Percentiles rank a stretch among this genome's conserved stretches.
phyloP scores from a whole-genome alignment of 768 basidiomycete genomes.

The Leucocoprinus leucothites region DNA sequence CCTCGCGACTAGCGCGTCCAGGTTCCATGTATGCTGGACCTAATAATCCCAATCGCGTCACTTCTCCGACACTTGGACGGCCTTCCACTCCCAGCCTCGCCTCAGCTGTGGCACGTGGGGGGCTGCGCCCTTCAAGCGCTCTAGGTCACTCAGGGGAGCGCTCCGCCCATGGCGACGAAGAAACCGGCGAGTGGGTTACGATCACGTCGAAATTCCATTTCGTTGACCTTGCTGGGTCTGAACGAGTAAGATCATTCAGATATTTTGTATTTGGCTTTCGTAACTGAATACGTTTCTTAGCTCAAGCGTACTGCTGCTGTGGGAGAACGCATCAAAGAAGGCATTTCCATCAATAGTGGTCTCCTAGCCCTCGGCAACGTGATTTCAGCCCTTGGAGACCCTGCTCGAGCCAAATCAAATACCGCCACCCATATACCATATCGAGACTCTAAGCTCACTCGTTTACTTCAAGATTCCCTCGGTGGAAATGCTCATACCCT shows the following conservation, averaged over 20 bases:
- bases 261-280: conserved; percentile 7
- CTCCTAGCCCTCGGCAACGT: conserved; percentile 96
- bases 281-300: conserved; percentile 34
- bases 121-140: conserved; percentile 74
- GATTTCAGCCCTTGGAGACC: conserved; percentile 96
- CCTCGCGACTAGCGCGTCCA: conserved; percentile 78
- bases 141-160: conserved; percentile 68
- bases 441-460: conserved; percentile 97
- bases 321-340: conserved; percentile 96
- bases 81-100: conserved; percentile 80
- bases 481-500: conserved; percentile 97
- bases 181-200: conserved; percentile 81
- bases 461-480: conserved; percentile 92
- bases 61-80: conserved; percentile 75
- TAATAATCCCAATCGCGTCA: conserved; percentile 48
- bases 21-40: conserved; percentile 64
- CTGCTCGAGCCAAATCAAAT: conserved; percentile 78
- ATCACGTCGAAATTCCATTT: conserved; percentile 97
- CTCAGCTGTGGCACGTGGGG: conserved; percentile 65
- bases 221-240: conserved; percentile 96
- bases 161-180: conserved; percentile 46
- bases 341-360: conserved; percentile 98
- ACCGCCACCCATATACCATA: conserved; percentile 92
- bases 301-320: conserved; percentile 95
- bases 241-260: conserved; percentile 59